Conservation (phyloP, 176 grass and related monocot genomes). For the Thinopyrum elongatum region DNA sequence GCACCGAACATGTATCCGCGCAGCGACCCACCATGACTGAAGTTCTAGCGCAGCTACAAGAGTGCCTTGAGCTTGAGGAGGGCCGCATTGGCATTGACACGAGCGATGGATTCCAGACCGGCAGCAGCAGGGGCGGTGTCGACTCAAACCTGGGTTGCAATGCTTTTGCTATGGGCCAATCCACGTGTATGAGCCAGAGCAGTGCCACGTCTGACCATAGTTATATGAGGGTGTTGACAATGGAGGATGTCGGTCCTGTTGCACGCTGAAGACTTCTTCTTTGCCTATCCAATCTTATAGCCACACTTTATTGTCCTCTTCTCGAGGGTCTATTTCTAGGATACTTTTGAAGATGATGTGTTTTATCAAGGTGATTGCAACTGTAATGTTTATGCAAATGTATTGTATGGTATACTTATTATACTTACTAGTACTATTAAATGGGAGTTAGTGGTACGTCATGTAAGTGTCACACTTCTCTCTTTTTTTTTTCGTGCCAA, state of each 20-base stretch:
- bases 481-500: no score
- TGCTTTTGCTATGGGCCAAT: not conserved
- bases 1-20: not conserved
- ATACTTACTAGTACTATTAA: no score
- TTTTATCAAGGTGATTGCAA: no score
- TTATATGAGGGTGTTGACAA: slow-evolving; percentile 32
- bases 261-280: slow-evolving; percentile 3
- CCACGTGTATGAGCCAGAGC: slow-evolving; percentile 34
- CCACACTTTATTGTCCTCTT: no score
- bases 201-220: slow-evolving; percentile 31
- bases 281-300: no score
- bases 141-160: slow-evolving; percentile 9
- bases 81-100: not conserved
- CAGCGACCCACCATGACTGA: slow-evolving; percentile 56
- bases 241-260: slow-evolving; percentile 20
- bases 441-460: no score
- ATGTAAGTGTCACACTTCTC: no score
- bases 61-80: slow-evolving; percentile 46
- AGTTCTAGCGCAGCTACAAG: slow-evolving; percentile 42
- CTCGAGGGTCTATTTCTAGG: no score
- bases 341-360: no score
- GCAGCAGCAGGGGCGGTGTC: not conserved
- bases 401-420: no score
- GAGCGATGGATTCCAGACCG: not conserved
- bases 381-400: no score